These are phyloP conservation scores for Colletotrichum noveboracense DNA, from an alignment of 2,329 filamentous ascomycete genomes.

Conservation along the genomic window DNA sequence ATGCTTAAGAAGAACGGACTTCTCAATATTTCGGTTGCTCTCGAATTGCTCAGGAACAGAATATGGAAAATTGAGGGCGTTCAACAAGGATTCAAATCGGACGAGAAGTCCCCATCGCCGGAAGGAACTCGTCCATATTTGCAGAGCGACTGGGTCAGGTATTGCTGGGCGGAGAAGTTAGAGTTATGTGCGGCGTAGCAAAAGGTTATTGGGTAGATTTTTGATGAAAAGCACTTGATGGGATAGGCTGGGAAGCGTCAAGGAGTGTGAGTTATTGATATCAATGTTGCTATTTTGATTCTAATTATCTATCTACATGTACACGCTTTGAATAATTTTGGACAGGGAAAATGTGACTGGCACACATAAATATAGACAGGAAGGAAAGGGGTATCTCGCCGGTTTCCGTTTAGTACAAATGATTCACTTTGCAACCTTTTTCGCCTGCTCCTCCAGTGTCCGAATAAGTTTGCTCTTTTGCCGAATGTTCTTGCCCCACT, in stretches of 20 bases:
- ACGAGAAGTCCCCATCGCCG: neutral
- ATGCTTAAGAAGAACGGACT: conserved; percentile 8
- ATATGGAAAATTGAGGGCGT: conserved; percentile 8
- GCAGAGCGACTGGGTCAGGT: neutral
- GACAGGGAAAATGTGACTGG: neutral
- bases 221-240: neutral
- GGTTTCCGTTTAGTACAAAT: neutral
- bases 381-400: conserved; percentile 16
- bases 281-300: neutral
- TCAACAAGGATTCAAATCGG: accelerated
- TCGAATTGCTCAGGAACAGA: neutral
- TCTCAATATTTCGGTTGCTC: neutral
- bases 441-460: conserved; percentile 19
- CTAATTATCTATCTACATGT: neutral
- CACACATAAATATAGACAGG: conserved; percentile 1
- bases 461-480: conserved; percentile 20
- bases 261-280: neutral
- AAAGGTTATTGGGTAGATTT: neutral
- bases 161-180: neutral
- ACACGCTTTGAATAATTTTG: neutral
- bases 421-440: conserved; percentile 1
- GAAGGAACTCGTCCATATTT: neutral
- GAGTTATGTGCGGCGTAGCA: neutral
- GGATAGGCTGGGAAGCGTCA: neutral
- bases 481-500: conserved; percentile 28